Percentiles rank a stretch among this genome's conserved stretches.
Evolutionary conservation across 306 rosid genomes (phyloP).

Genomic region (Carpinus viminea): DNA sequence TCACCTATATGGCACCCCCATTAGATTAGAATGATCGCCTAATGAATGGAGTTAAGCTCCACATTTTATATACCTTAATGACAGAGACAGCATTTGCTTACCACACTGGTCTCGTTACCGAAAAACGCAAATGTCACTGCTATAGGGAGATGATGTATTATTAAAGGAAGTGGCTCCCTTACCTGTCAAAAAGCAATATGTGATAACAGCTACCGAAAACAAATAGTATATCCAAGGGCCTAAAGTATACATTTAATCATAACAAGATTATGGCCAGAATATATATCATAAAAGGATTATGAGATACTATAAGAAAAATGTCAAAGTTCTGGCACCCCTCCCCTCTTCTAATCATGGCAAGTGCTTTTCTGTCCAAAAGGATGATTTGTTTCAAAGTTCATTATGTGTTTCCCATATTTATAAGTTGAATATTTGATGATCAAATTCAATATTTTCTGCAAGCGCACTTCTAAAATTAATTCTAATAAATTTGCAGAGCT

Average conservation of each 20-base stretch:
- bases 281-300: neutral
- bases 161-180: constrained; percentile 85
- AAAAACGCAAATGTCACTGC: constrained; percentile 92
- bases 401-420: neutral
- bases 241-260: neutral
- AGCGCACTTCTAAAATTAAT: neutral
- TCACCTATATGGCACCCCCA: constrained; percentile 47
- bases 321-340: neutral
- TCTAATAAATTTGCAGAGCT: constrained; percentile 19
- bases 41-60: constrained; percentile 8
- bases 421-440: neutral
- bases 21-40: constrained; percentile 14
- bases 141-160: constrained; percentile 86
- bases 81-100: constrained; percentile 25
- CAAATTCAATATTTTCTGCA: neutral
- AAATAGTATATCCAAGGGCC: neutral
- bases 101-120: constrained; percentile 64
- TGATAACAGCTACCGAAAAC: neutral
- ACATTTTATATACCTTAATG: constrained; percentile 7
- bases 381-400: neutral
- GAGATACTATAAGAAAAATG: neutral
- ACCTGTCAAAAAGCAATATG: constrained; percentile 50
- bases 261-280: neutral
- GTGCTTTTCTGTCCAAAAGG: neutral
- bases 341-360: neutral